phyloP scores from a whole-genome alignment of 768 basidiomycete genomes.

The Mycena metata region DNA sequence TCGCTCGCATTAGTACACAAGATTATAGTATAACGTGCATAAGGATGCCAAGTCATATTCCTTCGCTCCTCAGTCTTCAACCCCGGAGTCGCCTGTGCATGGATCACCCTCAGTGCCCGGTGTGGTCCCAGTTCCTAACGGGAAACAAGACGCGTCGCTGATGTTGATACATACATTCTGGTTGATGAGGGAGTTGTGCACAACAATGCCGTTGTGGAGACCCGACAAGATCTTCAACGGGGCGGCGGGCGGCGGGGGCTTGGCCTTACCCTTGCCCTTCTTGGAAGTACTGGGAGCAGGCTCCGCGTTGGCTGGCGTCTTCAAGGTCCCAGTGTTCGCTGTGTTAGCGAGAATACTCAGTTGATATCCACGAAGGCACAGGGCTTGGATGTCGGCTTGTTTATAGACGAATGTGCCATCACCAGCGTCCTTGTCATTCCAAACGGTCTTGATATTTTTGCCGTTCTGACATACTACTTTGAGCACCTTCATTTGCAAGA shows the following conservation, averaged over 20 bases:
- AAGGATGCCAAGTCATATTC: slow-evolving; percentile 1
- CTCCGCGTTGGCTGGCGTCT: not conserved
- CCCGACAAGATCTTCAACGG: slow-evolving; percentile 7
- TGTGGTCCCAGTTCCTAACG: slow-evolving; percentile 13
- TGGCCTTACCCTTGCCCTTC: slow-evolving; percentile 15
- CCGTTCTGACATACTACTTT: slow-evolving; percentile 1
- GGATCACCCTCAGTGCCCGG: not conserved
- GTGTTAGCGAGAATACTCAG: slow-evolving; percentile 19
- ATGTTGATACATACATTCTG: slow-evolving; percentile 18
- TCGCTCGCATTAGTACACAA: not conserved
- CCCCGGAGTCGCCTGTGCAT: slow-evolving; percentile 11
- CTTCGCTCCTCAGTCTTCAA: not conserved
- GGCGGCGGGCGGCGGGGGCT: not conserved
- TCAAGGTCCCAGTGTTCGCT: slow-evolving; percentile 2
- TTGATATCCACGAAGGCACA: slow-evolving; percentile 20
- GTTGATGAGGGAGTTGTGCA: slow-evolving; percentile 19
- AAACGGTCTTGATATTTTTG: slow-evolving; percentile 19
- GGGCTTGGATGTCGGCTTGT: slow-evolving; percentile 1
- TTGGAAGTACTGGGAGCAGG: slow-evolving; percentile 3
- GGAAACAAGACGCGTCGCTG: slow-evolving; percentile 20
- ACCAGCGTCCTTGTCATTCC: slow-evolving; percentile 1
- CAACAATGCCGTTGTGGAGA: slow-evolving; percentile 15
- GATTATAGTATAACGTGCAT: not conserved
- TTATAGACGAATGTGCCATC: slow-evolving; percentile 11
- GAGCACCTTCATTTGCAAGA: slow-evolving; percentile 3